phyloP scores from a whole-genome alignment of 192 early-diverging fungal genomes.

The Borealophlyctis nickersoniae region DNA sequence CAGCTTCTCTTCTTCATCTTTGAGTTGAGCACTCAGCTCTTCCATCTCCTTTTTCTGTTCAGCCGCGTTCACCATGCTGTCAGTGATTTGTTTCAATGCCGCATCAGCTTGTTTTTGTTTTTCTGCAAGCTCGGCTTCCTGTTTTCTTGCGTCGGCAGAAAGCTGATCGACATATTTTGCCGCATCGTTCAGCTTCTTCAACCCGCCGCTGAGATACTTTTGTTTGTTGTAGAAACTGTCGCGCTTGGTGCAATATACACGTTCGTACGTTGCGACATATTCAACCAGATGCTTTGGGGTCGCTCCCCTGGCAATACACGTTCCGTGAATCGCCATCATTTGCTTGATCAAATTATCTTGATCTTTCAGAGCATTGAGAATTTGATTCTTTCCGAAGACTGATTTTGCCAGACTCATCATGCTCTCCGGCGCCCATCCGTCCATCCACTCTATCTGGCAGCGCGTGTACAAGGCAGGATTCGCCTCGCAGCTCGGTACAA shows the following conservation, averaged over 20 bases:
- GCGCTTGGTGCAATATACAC: conserved; percentile 35
- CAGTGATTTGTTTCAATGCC: conserved; percentile 61
- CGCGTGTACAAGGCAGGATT: conserved; percentile 56
- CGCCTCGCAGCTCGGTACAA: conserved; percentile 44
- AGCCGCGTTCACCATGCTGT: conserved; percentile 57
- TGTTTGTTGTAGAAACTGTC: conserved; percentile 38
- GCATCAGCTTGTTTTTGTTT: conserved; percentile 57
- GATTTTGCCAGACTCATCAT: conserved; percentile 34
- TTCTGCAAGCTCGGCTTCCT: conserved; percentile 43
- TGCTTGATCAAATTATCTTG: conserved; percentile 31
- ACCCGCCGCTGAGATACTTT: conserved; percentile 48
- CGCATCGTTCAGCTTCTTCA: conserved; percentile 58
- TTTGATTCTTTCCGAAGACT: conserved; percentile 15
- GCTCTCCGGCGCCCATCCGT: conserved; percentile 45
- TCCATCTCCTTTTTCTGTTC: conserved; percentile 66
- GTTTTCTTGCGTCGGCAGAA: conserved; percentile 47
- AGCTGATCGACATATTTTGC: conserved; percentile 52
- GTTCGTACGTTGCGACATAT: conserved; percentile 43
- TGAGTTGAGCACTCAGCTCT: conserved; percentile 38
- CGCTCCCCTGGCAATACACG: conserved; percentile 9
- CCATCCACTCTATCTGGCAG: conserved; percentile 53
- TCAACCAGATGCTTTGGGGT: conserved; percentile 43
- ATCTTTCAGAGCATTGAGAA: conserved; percentile 22
- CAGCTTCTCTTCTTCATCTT: conserved; percentile 51
- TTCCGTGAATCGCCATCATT: conserved; percentile 36